A percentile compares a stretch with the other conserved stretches of the same genome.
Conservation (phyloP, 164 flowering plant species). For the Annona cherimola region DNA sequence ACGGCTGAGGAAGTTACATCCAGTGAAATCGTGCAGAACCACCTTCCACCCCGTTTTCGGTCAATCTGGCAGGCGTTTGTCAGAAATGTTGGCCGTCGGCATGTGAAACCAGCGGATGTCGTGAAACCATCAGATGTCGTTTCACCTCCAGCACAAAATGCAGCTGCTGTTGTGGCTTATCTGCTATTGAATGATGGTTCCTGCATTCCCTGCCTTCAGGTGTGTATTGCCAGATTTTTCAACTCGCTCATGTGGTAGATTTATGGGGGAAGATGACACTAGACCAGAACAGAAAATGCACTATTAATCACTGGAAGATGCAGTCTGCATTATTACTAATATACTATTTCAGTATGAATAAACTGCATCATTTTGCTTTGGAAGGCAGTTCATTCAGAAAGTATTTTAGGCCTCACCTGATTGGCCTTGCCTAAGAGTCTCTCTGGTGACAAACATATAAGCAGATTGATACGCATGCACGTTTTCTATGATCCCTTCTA, state of each 20-base stretch:
- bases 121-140: constrained; percentile 30
- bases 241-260: not conserved
- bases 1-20: constrained; percentile 41
- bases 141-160: constrained; percentile 26
- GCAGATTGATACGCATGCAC: too few species aligned
- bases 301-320: too few species aligned
- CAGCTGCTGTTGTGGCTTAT: constrained; percentile 34
- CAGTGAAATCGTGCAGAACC: constrained; percentile 51
- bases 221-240: constrained; percentile 14
- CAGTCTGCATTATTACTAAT: too few species aligned
- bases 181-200: constrained; percentile 84
- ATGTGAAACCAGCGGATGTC: constrained; percentile 20
- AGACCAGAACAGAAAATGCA: not conserved
- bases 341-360: too few species aligned
- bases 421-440: too few species aligned
- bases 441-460: too few species aligned
- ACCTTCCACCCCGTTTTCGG: constrained; percentile 47
- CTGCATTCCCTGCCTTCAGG: constrained; percentile 69
- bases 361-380: too few species aligned
- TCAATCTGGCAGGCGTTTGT: constrained; percentile 40
- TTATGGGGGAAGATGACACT: not conserved
- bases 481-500: too few species aligned
- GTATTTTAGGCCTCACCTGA: too few species aligned
- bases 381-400: too few species aligned
- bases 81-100: constrained; percentile 14